Evolutionary conservation across 129 eudicot genomes (phyloP).

Genomic region (Erigeron canadensis): DNA sequence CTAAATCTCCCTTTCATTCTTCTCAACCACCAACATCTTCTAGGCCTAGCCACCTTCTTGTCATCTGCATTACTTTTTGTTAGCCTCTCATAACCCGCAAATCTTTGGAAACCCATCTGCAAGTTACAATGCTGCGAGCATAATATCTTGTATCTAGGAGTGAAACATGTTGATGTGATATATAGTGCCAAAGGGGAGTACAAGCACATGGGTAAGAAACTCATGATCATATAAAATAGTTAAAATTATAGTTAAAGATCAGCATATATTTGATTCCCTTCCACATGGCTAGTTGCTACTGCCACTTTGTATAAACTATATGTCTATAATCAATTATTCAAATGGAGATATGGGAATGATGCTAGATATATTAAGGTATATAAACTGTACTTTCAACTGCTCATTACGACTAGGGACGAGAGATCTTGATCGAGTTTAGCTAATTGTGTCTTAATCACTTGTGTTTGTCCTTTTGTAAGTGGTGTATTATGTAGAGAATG

Average conservation of each 20-base stretch:
- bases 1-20: conserved; percentile 6
- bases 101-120: conserved; percentile 15
- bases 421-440: conserved; percentile 7
- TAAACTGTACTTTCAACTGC: not conserved
- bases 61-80: conserved; percentile 1
- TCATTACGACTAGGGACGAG: not conserved
- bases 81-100: not conserved
- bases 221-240: not conserved
- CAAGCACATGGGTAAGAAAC: conserved; percentile 22
- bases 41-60: conserved; percentile 2
- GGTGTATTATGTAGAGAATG: conserved; percentile 5
- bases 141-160: not conserved
- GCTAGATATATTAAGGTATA: not conserved
- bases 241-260: conserved; percentile 3
- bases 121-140: not conserved
- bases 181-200: conserved; percentile 7
- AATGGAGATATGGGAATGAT: not conserved
- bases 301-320: not conserved
- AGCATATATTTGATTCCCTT: not conserved
- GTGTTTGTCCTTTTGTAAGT: conserved; percentile 8
- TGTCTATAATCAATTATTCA: not conserved
- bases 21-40: conserved; percentile 8
- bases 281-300: conserved; percentile 14
- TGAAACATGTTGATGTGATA: conserved; percentile 2
- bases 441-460: conserved; percentile 4